Base-by-base conservation (phyloP, 805 yeast species). In the Myxozyma nipponensis region DNA sequence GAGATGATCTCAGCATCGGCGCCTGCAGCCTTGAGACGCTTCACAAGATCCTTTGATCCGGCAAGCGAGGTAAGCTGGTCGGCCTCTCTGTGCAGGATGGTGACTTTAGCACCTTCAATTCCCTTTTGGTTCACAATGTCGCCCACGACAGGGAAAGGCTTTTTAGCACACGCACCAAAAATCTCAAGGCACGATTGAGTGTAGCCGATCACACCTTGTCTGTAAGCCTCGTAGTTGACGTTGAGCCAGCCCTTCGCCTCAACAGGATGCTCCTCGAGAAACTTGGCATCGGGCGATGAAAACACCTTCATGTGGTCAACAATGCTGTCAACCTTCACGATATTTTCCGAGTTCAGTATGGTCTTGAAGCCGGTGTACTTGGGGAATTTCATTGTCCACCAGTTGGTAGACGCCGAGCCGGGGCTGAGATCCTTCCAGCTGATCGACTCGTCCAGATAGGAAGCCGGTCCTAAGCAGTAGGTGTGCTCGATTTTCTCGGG, bases 91-190 rank as follows among this genome's bases (percentile, higher is more conserved):
- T 54, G 58, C 35, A 51, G 38, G 42, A 54, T 46, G n/a, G 41
- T 36, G 28, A 54, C 50, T 22, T 52, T 51, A 39, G 35, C 39
- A 25, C 56, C 56, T 21, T 39, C 50, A 34, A 54, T 51, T 10
- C 58, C 58, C 38, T 40, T 41, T 23, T 46, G 50, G 23, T 18
- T 19, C 4, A 49, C 46, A 21, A 52, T 42, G 19, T 54, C 49
- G 21, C 58, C 58, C 17, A 54, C 58, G n/a, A 54, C 46, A 15
- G 58, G 58, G 56, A 55, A 52, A 1, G 56, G 56, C 30, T 50
- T 47, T 24, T 36, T 45, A 17, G 54, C 38, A 22, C 39, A 39
- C 4, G 44, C n/a, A 22, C 58, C 58, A 18, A 54, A 54, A 47
- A 54, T 54, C 39, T 54, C 58, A 38, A 52, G 50, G 44, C 48